phyloP scores from a whole-genome alignment of 2,329 filamentous ascomycete species.

The Aspergillus intermedius region DNA sequence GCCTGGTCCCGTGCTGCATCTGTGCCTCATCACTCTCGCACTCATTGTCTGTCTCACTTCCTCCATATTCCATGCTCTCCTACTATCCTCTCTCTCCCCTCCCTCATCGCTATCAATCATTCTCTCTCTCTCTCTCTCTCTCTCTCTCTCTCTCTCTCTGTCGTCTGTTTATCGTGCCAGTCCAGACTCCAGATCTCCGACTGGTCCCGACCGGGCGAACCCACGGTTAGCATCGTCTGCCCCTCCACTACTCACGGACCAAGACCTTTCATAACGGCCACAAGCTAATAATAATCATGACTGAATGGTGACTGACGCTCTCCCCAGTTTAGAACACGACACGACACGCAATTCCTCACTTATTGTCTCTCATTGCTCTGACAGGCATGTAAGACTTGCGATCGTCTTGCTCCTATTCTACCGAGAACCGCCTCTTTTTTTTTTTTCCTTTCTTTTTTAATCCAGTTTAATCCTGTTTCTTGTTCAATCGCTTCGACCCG shows the following conservation, averaged over 20 bases:
- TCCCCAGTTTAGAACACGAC: neutral
- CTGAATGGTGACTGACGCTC: neutral
- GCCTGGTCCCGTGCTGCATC: too few species aligned
- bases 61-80: too few species aligned
- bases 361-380: neutral
- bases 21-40: too few species aligned
- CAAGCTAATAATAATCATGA: neutral
- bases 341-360: too few species aligned
- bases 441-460: neutral
- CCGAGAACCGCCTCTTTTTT: neutral
- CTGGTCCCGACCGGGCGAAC: neutral
- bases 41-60: too few species aligned
- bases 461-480: neutral
- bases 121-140: too few species aligned
- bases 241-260: neutral
- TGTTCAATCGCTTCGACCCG: neutral
- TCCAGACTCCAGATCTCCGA: neutral
- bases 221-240: neutral
- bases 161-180: neutral
- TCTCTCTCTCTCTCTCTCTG: too few species aligned
- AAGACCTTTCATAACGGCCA: neutral
- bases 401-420: neutral
- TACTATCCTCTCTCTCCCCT: too few species aligned
- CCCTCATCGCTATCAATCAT: too few species aligned
- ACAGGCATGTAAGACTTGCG: neutral